A percentile compares a stretch with the other conserved stretches of the same genome.
These are phyloP conservation scores for Hanseniaspora thailandica DNA, from an alignment of 805 yeast species.

Conservation along the genomic window DNA sequence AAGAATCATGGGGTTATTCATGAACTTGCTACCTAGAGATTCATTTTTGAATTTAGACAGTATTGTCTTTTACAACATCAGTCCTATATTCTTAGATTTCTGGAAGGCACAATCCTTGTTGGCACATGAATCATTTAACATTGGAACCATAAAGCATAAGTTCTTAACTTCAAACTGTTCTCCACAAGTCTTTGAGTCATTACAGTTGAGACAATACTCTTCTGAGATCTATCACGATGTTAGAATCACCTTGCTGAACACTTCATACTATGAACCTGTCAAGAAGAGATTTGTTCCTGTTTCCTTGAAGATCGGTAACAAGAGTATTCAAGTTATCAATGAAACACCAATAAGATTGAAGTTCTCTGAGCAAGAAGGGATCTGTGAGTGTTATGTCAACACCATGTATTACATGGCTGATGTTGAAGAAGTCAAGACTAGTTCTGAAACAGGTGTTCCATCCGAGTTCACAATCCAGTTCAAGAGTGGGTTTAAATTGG, in stretches of 20 bases:
- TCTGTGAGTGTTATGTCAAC: constrained; percentile 31
- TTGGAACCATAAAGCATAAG: constrained; percentile 19
- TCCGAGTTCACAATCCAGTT: constrained; percentile 41
- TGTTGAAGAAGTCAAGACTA: constrained; percentile 32
- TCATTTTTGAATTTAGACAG: constrained; percentile 43
- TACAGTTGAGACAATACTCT: constrained; percentile 36
- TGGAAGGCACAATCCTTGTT: constrained; percentile 20
- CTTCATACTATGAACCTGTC: constrained; percentile 39
- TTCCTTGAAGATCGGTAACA: constrained; percentile 56
- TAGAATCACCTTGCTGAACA: constrained; percentile 42
- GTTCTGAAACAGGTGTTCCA: constrained; percentile 36
- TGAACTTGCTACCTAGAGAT: constrained; percentile 40
- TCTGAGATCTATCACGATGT: constrained; percentile 37
- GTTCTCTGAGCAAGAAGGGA: constrained; percentile 25
- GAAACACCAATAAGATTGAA: constrained; percentile 35
- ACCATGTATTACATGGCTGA: constrained; percentile 36
- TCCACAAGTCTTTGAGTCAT: constrained; percentile 32
- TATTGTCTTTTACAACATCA: constrained; percentile 39
- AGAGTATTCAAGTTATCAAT: constrained; percentile 46
- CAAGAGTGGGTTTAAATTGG: constrained; percentile 28
- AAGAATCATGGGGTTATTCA: constrained; percentile 26
- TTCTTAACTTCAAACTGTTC: constrained; percentile 41
- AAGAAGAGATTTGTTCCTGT: constrained; percentile 47
- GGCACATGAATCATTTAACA: constrained; percentile 17
- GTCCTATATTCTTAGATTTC: constrained; percentile 21